Evolutionary conservation across 768 basidiomycete species (phyloP), one percentile per base, ranked within the genome.

Genomic region (Hebeloma cylindrosporum): DNA sequence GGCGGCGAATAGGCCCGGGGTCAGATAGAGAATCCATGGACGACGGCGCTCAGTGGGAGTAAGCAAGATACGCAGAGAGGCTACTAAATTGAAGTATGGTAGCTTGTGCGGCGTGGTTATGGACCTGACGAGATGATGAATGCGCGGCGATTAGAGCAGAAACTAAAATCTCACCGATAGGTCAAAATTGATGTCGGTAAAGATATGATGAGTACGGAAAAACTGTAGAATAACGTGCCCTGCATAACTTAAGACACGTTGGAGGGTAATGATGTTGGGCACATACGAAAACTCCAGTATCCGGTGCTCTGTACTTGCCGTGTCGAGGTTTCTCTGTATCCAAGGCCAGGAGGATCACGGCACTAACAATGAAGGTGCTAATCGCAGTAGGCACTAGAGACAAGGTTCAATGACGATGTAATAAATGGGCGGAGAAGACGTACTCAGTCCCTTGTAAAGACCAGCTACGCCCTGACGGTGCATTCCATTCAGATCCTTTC

Each of bases 41-140:
- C 76, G 76, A 21, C 78, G 75, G 40, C 82, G 79, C 61, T 93
- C 90, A 5, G 88, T 90, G 4, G 88, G 85, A 0, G 90, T 93
- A 43, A 93, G 71, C 25, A 93, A 70, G 47, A 83, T 63, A 16
- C 85, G 84, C 11, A 92, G 63, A 14, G 85, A 78, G 48, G 76
- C 70, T 43, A 75, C 57, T 2, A 74, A 68, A 25, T 74, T 68
- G 56, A 85, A 73, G 57, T 78, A 89, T 2, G 83, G 76, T 25
- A 93, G 69, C 59, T 75, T 82, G 63, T 87, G 80, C 0, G 90
- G 90, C 1, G 91, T 93, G 1, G 86, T 90, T 50, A 93, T 85
- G 2, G 91, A 77, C 30, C 90, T 93, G 51, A 16, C 40, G 28
- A 14, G 33, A 27, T 36, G 20, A 16, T 41, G 20, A 51, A 40